A percentile compares a stretch with the other conserved stretches of the same genome.
Evolutionary conservation across 495 filamentous ascomycete species (phyloP).

Genomic region (Achaetomiella virescens): DNA sequence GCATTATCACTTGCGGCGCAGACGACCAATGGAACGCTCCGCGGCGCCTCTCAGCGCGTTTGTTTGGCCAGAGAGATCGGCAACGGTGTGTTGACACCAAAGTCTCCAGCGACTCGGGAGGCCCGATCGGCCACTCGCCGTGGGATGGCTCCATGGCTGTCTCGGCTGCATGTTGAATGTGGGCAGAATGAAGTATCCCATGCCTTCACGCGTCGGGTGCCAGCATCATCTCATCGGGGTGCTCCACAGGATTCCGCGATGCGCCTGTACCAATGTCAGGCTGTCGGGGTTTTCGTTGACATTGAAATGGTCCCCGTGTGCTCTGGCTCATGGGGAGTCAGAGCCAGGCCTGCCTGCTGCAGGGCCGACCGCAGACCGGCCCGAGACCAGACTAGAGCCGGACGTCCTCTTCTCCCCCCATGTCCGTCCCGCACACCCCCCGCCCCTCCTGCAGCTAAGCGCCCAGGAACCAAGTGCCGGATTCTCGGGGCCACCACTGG

Average conservation of each 20-base stretch:
- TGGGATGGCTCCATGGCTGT: no score
- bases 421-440: background rate
- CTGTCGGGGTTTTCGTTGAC: background rate
- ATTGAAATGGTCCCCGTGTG: background rate
- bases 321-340: background rate
- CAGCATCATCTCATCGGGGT: background rate
- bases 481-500: slow-evolving; percentile 12
- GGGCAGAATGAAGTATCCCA: background rate
- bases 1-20: background rate
- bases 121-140: background rate
- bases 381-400: background rate
- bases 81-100: background rate
- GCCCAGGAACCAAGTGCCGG: slow-evolving; percentile 6
- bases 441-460: slow-evolving; percentile 8
- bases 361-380: background rate
- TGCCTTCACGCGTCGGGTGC: background rate
- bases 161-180: background rate
- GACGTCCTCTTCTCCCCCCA: background rate
- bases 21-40: background rate
- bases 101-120: background rate
- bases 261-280: no score
- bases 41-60: background rate
- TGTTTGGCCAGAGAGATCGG: background rate
- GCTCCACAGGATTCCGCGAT: no score
- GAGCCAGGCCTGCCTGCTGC: background rate